Evolutionary conservation across 495 filamentous ascomycete genomes (phyloP).

Genomic region (Penicillium steckii): DNA sequence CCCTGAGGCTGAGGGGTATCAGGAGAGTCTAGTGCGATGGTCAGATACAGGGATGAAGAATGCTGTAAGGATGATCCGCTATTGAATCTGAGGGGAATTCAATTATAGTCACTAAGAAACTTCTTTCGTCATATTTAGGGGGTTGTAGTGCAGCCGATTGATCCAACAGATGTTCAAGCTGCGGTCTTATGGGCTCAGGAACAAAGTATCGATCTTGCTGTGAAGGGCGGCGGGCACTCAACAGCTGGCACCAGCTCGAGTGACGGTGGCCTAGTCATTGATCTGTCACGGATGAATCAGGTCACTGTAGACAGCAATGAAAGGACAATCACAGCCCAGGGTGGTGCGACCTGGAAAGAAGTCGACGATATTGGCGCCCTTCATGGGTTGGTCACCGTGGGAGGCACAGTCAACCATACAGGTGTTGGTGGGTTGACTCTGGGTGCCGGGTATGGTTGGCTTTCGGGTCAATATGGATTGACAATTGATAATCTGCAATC

Average conservation of each 20-base stretch:
- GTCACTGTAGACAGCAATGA: constrained; percentile 44
- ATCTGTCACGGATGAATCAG: constrained; percentile 49
- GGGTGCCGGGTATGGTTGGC: constrained; percentile 56
- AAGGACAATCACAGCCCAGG: constrained; percentile 50
- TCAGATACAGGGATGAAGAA: constrained; percentile 34
- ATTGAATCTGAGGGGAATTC: too few species aligned
- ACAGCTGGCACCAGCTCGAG: constrained; percentile 49
- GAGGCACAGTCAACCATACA: constrained; percentile 59
- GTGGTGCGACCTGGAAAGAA: constrained; percentile 55
- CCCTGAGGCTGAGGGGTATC: constrained; percentile 29
- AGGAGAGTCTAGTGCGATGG: constrained; percentile 35
- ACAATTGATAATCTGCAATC: constrained; percentile 52
- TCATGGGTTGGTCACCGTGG: constrained; percentile 54
- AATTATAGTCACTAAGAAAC: not conserved
- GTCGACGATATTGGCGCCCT: constrained; percentile 51
- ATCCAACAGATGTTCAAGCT: constrained; percentile 34
- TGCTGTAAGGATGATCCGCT: too few species aligned
- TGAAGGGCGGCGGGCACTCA: constrained; percentile 55
- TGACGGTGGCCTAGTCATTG: constrained; percentile 51
- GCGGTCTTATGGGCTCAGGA: constrained; percentile 43
- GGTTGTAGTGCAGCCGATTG: constrained; percentile 39
- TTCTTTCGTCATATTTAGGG: constrained; percentile 19
- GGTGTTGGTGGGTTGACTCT: constrained; percentile 60
- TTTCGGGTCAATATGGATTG: constrained; percentile 49
- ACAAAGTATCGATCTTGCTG: constrained; percentile 46